Percentiles rank a stretch among this genome's conserved stretches.
Evolutionary conservation across 768 basidiomycete species (phyloP).

Genomic region (Trametes villosa): DNA sequence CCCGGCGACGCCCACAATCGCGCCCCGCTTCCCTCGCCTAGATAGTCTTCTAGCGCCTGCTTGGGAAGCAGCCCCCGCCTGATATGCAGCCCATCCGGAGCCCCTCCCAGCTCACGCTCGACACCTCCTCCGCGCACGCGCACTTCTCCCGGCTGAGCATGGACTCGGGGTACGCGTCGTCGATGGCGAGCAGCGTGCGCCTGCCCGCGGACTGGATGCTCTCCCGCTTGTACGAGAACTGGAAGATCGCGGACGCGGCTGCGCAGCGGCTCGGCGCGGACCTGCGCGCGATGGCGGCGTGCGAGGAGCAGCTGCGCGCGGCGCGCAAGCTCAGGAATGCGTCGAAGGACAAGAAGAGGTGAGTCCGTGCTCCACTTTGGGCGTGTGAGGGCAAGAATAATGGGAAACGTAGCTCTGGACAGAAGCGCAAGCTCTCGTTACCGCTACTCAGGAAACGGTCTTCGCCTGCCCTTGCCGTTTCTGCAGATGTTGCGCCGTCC

Average conservation of each 20-base stretch:
- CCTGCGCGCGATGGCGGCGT: slow-evolving; percentile 14
- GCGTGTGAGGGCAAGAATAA: background rate
- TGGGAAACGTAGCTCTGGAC: background rate
- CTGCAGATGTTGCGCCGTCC: background rate
- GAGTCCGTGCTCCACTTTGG: background rate
- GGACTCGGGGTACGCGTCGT: slow-evolving; percentile 23
- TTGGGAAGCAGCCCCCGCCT: background rate
- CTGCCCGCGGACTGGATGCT: slow-evolving; percentile 18
- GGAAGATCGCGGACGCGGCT: slow-evolving; percentile 29
- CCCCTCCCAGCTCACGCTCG: slow-evolving; percentile 3
- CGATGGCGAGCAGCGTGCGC: slow-evolving; percentile 4
- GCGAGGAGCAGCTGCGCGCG: slow-evolving; percentile 13
- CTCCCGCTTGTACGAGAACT: slow-evolving; percentile 21
- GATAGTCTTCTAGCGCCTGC: background rate
- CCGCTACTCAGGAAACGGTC: slow-evolving; percentile 10
- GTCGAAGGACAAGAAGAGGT: slow-evolving; percentile 4
- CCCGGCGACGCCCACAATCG: background rate
- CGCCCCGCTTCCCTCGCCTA: background rate
- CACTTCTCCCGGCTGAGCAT: slow-evolving; percentile 9
- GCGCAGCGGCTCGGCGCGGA: slow-evolving; percentile 19
- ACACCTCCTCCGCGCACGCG: background rate
- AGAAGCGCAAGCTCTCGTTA: slow-evolving; percentile 16
- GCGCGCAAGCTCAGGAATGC: slow-evolving; percentile 4
- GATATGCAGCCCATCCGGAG: slow-evolving; percentile 9
- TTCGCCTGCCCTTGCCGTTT: background rate